phyloP scores from a whole-genome alignment of 108 stramenopile genomes.

The Conticribra guillardii region DNA sequence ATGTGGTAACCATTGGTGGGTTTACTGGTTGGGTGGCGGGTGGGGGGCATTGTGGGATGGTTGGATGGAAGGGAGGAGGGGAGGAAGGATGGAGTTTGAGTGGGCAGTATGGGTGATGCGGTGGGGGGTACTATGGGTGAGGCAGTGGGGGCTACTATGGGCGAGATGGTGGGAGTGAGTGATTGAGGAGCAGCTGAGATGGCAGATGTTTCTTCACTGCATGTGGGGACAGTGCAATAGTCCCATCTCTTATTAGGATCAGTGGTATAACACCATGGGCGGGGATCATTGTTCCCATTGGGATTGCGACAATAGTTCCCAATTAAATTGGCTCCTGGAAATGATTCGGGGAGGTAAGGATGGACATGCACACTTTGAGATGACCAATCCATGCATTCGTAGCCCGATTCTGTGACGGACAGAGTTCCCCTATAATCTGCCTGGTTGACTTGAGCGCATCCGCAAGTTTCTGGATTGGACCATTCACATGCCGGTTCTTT shows the following conservation, averaged over 20 bases:
- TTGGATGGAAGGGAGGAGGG: slow-evolving; percentile 6
- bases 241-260: slow-evolving; percentile 22
- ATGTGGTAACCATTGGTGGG: slow-evolving; percentile 22
- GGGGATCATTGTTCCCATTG: not conserved
- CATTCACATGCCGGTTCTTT: not conserved
- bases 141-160: not conserved
- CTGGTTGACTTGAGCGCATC: not conserved
- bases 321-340: not conserved
- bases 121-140: slow-evolving; percentile 3
- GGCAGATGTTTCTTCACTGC: not conserved
- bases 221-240: slow-evolving; percentile 29
- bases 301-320: slow-evolving; percentile 24
- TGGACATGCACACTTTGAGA: slow-evolving; percentile 4
- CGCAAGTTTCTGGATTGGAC: not conserved
- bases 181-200: not conserved
- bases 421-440: not conserved
- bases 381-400: slow-evolving; percentile 13
- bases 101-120: slow-evolving; percentile 8
- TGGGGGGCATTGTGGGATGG: slow-evolving; percentile 19
- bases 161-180: not conserved
- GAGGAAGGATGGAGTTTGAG: slow-evolving; percentile 11
- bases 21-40: slow-evolving; percentile 28
- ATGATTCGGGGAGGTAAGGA: slow-evolving; percentile 2
- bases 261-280: slow-evolving; percentile 29
- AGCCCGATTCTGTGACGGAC: not conserved